These are phyloP conservation scores for Cicer bijugum DNA, from an alignment of 306 rosid species.

Conservation along the genomic window DNA sequence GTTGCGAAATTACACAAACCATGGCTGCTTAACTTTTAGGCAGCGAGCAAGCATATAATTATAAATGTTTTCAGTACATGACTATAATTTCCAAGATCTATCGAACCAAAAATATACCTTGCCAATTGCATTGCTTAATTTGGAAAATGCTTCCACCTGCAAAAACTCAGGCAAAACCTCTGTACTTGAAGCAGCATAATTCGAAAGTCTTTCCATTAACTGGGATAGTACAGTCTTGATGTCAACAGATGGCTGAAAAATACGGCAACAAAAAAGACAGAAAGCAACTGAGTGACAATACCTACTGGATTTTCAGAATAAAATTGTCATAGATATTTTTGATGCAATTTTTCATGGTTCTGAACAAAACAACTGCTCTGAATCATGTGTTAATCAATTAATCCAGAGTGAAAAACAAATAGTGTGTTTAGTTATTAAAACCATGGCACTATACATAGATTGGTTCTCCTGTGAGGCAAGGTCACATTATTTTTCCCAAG, in stretches of 20 bases:
- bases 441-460: conserved; percentile 17
- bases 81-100: conserved; percentile 35
- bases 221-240: conserved; percentile 95
- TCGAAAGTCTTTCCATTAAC: conserved; percentile 95
- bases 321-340: conserved; percentile 34
- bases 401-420: conserved; percentile 9
- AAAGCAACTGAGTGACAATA: conserved; percentile 30
- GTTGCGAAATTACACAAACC: conserved; percentile 30
- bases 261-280: conserved; percentile 20
- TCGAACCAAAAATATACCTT: conserved; percentile 57
- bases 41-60: conserved; percentile 21
- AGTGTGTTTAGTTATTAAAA: conserved; percentile 33
- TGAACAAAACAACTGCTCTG: conserved; percentile 12
- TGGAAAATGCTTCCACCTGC: conserved; percentile 99
- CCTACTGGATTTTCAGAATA: conserved; percentile 34
- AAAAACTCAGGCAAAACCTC: conserved; percentile 97
- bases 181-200: conserved; percentile 93
- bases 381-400: conserved; percentile 24
- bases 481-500: conserved; percentile 25
- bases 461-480: conserved; percentile 12
- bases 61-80: conserved; percentile 25
- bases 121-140: conserved; percentile 91
- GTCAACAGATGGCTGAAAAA: conserved; percentile 83
- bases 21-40: neutral
- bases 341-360: conserved; percentile 33